Evolutionary conservation across 345 rosid genomes (phyloP).

Genomic region (Conringia planisiliqua): DNA sequence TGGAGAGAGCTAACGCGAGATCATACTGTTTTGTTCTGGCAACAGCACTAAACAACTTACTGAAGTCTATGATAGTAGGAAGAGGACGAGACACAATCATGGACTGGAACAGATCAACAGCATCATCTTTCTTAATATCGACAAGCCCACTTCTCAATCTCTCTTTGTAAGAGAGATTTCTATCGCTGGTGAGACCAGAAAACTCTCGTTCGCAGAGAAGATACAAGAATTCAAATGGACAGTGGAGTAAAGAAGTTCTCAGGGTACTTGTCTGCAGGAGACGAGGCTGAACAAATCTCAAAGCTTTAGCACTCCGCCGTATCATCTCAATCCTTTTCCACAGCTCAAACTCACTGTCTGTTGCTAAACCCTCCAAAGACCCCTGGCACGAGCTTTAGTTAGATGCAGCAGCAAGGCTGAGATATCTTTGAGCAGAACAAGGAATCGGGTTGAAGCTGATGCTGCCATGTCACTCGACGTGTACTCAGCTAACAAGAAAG

Average conservation of each 20-base stretch:
- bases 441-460: constrained; percentile 53
- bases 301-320: background rate
- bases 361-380: background rate
- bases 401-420: constrained; percentile 31
- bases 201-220: too few species aligned
- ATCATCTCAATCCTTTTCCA: background rate
- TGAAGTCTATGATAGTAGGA: background rate
- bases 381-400: constrained; percentile 17
- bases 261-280: background rate
- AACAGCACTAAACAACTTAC: background rate
- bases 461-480: constrained; percentile 41
- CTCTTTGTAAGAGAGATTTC: background rate
- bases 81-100: background rate
- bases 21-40: background rate
- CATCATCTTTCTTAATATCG: background rate
- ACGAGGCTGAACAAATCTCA: background rate
- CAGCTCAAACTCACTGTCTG: background rate
- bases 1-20: background rate
- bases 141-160: background rate
- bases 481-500: constrained; percentile 2
- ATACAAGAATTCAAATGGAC: too few species aligned
- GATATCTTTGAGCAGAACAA: constrained; percentile 53
- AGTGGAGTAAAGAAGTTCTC: background rate
- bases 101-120: background rate
- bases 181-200: too few species aligned